Percentiles rank a stretch among this genome's conserved stretches.
Conservation (phyloP, 495 filamentous ascomycete genomes). For the Podospora comata region DNA sequence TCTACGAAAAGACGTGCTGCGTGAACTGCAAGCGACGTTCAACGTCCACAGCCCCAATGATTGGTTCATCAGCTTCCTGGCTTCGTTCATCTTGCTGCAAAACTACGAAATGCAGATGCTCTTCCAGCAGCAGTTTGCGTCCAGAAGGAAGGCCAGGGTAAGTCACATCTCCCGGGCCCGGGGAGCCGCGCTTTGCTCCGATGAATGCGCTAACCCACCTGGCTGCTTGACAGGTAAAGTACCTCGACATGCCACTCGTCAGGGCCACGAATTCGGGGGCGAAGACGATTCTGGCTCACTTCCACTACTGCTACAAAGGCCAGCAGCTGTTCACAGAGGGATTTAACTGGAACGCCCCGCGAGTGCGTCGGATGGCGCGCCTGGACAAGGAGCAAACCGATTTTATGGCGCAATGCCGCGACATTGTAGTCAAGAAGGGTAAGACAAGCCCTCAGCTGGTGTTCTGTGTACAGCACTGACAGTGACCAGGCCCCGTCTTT, state of each 20-base stretch:
- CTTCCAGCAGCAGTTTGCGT: slow-evolving; percentile 36
- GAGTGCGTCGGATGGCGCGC: slow-evolving; percentile 35
- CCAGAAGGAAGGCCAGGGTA: slow-evolving; percentile 25
- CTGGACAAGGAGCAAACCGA: slow-evolving; percentile 34
- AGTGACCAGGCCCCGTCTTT: slow-evolving; percentile 24
- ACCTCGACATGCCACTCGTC: slow-evolving; percentile 41
- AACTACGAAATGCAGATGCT: slow-evolving; percentile 41
- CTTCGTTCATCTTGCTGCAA: slow-evolving; percentile 40
- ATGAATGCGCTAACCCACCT: slow-evolving; percentile 3
- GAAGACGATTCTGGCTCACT: slow-evolving; percentile 44
- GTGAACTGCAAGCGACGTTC: slow-evolving; percentile 32
- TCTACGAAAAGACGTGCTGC: slow-evolving; percentile 32
- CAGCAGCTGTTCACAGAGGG: slow-evolving; percentile 33
- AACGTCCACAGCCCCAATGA: slow-evolving; percentile 35
- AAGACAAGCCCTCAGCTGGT: slow-evolving; percentile 4
- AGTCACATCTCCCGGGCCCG: slow-evolving; percentile 3
- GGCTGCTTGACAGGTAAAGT: slow-evolving; percentile 28
- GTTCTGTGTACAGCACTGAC: neutral
- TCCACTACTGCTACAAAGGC: slow-evolving; percentile 43
- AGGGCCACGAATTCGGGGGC: slow-evolving; percentile 41
- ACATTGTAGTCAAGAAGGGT: slow-evolving; percentile 31
- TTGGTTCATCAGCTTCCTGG: slow-evolving; percentile 39
- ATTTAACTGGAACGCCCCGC: slow-evolving; percentile 35
- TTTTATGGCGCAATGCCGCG: slow-evolving; percentile 36
- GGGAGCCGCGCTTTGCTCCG: neutral